Percentiles rank a stretch among this genome's conserved stretches.
phyloP scores from a whole-genome alignment of 2,329 filamentous ascomycete species.

The Metarhizium robertsii region DNA sequence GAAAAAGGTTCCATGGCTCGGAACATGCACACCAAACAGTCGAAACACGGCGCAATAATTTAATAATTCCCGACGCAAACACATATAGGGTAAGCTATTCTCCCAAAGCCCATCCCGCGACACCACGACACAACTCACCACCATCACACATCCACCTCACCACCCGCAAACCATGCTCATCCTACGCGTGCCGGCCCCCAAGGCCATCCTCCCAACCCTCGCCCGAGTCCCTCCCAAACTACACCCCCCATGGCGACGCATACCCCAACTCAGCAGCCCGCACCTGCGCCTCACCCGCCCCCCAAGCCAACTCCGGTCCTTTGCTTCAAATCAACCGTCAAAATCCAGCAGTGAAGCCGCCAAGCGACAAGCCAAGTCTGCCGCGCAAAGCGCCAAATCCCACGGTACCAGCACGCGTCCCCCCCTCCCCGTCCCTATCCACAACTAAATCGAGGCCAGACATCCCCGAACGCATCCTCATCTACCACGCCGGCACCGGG shows the following conservation, averaged over 20 bases:
- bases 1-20: no score
- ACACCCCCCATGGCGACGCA: neutral
- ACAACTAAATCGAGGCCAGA: slow-evolving; percentile 19
- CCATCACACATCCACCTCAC: no score
- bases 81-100: no score
- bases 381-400: slow-evolving; percentile 11
- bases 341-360: neutral
- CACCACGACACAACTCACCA: no score
- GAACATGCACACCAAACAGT: no score
- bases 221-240: neutral
- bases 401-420: slow-evolving; percentile 9
- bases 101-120: no score
- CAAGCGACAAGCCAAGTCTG: slow-evolving; percentile 15
- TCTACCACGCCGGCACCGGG: slow-evolving; percentile 67
- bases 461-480: slow-evolving; percentile 51
- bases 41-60: no score
- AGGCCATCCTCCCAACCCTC: neutral
- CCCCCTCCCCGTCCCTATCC: neutral
- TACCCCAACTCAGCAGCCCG: neutral
- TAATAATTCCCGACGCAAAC: no score
- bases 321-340: neutral
- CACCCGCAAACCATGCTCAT: neutral
- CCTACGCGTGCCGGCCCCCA: neutral
- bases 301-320: neutral
- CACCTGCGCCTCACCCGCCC: neutral